Percentiles rank a stretch among this genome's conserved stretches.
Conservation (phyloP, 2,329 filamentous ascomycete species). For the Paracorniculantispora psalliotae region DNA sequence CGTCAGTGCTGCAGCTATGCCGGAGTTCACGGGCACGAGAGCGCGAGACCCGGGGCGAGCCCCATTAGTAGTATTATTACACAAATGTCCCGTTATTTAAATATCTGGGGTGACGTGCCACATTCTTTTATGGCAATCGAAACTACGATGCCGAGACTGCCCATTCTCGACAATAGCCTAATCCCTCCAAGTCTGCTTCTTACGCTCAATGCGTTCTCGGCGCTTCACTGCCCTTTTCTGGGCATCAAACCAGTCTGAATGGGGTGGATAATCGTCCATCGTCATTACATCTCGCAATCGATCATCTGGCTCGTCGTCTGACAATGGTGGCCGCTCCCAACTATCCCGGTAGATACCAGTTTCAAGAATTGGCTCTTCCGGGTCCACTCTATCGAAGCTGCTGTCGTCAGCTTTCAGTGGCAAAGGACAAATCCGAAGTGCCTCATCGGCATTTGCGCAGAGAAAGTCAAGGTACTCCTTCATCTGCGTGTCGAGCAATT, state of each 20-base stretch:
- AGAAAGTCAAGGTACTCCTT: constrained; percentile 17
- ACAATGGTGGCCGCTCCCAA: constrained; percentile 26
- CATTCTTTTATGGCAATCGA: no score
- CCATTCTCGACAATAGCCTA: background rate
- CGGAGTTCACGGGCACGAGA: background rate
- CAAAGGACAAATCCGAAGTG: constrained; percentile 10
- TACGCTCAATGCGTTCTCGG: background rate
- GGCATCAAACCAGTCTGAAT: background rate
- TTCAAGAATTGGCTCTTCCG: constrained; percentile 20
- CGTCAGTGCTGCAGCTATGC: background rate
- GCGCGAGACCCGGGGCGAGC: no score
- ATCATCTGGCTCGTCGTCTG: background rate
- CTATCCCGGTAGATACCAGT: constrained; percentile 25
- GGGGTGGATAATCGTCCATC: background rate
- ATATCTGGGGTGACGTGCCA: no score
- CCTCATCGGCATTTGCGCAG: background rate
- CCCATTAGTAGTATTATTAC: background rate
- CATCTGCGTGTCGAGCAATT: constrained; percentile 17
- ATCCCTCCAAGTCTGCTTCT: background rate
- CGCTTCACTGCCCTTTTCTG: background rate
- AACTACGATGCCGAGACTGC: no score
- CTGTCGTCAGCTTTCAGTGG: constrained; percentile 17
- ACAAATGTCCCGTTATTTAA: background rate
- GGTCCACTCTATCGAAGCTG: constrained; percentile 22
- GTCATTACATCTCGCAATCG: background rate